These are phyloP conservation scores for Hypoxylon perforatum DNA, from an alignment of 495 filamentous ascomycete species.

Conservation along the genomic window DNA sequence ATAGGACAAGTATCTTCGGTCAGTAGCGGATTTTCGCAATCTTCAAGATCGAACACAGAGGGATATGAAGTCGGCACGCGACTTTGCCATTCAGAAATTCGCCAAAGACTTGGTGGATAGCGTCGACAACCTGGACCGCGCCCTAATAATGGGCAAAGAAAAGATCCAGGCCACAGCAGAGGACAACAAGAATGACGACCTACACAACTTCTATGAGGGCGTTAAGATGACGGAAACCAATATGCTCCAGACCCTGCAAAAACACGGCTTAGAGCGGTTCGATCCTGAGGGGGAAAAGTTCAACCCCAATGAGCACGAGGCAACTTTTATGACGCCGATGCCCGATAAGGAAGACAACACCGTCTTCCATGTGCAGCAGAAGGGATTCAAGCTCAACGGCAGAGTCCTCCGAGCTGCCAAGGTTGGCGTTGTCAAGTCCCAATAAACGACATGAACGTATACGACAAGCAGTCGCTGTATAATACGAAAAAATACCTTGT, in stretches of 20 bases:
- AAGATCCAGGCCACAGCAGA: conserved; percentile 69
- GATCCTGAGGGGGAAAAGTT: conserved; percentile 83
- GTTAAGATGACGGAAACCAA: conserved; percentile 94
- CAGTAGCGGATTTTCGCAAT: conserved; percentile 95
- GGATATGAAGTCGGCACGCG: conserved; percentile 84
- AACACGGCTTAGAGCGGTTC: conserved; percentile 93
- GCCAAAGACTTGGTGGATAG: conserved; percentile 92
- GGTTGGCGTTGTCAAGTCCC: conserved; percentile 86
- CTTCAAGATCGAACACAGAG: conserved; percentile 94
- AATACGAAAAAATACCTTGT: conserved; percentile 34
- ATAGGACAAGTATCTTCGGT: conserved; percentile 92
- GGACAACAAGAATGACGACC: conserved; percentile 69
- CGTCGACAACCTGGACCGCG: conserved; percentile 97
- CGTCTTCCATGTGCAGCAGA: conserved; percentile 92
- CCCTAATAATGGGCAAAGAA: conserved; percentile 82
- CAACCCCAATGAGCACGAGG: conserved; percentile 96
- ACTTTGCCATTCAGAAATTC: conserved; percentile 95
- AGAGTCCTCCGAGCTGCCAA: conserved; percentile 90
- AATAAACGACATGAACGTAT: conserved; percentile 43
- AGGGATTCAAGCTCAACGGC: conserved; percentile 93
- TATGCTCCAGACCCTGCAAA: conserved; percentile 87
- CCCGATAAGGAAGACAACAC: conserved; percentile 86
- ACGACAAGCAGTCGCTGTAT: conserved; percentile 32
- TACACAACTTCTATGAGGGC: conserved; percentile 84
- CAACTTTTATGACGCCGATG: conserved; percentile 89